Percentiles rank a stretch among this genome's conserved stretches.
phyloP scores from a whole-genome alignment of 257 asterid species.

The Nicotiana tabacum region DNA sequence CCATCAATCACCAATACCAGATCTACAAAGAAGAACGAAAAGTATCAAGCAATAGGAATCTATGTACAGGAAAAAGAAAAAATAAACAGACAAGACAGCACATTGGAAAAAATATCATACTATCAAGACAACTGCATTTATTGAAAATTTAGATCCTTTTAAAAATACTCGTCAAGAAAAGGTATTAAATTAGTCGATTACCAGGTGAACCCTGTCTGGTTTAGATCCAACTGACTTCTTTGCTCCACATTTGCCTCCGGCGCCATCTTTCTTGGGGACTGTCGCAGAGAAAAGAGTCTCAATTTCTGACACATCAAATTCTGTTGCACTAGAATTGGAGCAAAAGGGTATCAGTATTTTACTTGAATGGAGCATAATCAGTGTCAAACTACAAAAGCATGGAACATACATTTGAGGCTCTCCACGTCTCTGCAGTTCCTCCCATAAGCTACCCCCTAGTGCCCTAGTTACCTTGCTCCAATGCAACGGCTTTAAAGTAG shows the following conservation, averaged over 20 bases:
- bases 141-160: not conserved
- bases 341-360: conserved; percentile 19
- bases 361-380: not conserved
- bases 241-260: conserved; percentile 53
- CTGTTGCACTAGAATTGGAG: conserved; percentile 65
- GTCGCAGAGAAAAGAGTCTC: conserved; percentile 92
- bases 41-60: not conserved
- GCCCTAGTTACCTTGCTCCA: conserved; percentile 99
- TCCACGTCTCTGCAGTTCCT: conserved; percentile 83
- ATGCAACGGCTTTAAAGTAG: conserved; percentile 87
- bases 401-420: conserved; percentile 76
- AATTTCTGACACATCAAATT: conserved; percentile 89
- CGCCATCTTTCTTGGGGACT: conserved; percentile 63
- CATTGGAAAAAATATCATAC: not conserved
- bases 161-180: not conserved
- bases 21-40: not conserved
- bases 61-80: not conserved
- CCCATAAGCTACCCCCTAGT: conserved; percentile 98
- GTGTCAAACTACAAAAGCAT: not conserved
- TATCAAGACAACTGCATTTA: too few relatives aligned
- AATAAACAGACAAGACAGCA: not conserved
- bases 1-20: not conserved
- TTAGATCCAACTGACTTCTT: conserved; percentile 82
- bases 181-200: conserved; percentile 27
- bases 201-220: conserved; percentile 88